These are phyloP conservation scores for Monascus purpureus DNA, from an alignment of 495 filamentous ascomycete species.

Conservation along the genomic window DNA sequence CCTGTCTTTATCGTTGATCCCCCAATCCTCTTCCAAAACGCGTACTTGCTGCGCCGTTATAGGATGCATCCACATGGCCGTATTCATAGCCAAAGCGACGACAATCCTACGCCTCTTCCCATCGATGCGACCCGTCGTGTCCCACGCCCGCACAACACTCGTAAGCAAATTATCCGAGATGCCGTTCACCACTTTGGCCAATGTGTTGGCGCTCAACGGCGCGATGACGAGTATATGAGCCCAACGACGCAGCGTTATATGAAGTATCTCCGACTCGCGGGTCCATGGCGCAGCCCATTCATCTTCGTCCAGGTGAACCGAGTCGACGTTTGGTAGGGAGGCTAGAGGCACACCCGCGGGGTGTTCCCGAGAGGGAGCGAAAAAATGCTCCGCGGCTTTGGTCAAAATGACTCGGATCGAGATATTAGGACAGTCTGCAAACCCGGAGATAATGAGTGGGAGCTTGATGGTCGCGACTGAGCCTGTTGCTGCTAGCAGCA, in stretches of 20 bases:
- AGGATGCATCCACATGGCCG: conserved; percentile 81
- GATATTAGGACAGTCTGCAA: conserved; percentile 40
- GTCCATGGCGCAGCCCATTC: conserved; percentile 69
- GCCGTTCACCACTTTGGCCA: conserved; percentile 64
- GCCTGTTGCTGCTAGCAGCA: conserved; percentile 65
- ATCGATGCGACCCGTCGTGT: conserved; percentile 52
- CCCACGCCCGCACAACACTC: conserved; percentile 77
- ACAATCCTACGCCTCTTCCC: conserved; percentile 16
- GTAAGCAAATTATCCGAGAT: conserved; percentile 54
- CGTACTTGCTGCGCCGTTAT: conserved; percentile 56
- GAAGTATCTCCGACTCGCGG: conserved; percentile 47
- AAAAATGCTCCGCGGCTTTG: conserved; percentile 53
- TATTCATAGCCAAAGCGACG: conserved; percentile 61
- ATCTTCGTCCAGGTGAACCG: conserved; percentile 60
- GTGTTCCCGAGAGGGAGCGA: conserved; percentile 55
- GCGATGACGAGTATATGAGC: conserved; percentile 69
- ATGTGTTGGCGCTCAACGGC: conserved; percentile 62
- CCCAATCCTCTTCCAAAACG: conserved; percentile 64
- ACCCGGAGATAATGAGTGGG: conserved; percentile 48
- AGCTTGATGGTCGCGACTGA: conserved; percentile 87
- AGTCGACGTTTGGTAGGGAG: conserved; percentile 47
- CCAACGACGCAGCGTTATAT: conserved; percentile 76
- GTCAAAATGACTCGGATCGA: conserved; percentile 73
- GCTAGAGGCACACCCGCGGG: conserved; percentile 41
- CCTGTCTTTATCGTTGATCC: too few species aligned